Conservation (phyloP, 139 green algal genomes). For the Picochlorum sp. region DNA sequence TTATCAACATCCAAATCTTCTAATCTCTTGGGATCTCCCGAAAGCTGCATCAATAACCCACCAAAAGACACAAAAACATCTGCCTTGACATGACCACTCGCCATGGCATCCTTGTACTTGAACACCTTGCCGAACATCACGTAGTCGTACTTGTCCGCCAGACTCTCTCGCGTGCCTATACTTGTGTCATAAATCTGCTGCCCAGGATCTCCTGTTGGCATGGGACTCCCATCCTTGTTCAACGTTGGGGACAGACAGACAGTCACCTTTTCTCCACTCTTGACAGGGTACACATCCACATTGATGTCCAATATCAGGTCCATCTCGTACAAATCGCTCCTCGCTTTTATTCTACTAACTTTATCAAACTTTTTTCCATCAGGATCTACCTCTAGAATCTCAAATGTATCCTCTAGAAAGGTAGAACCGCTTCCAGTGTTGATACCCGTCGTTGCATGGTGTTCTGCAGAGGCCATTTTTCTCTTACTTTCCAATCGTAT, state of each 20-base stretch:
- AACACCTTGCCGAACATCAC: constrained; percentile 93
- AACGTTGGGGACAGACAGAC: constrained; percentile 70
- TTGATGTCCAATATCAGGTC: constrained; percentile 90
- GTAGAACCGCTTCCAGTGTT: not conserved
- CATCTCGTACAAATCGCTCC: constrained; percentile 86
- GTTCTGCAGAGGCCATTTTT: too few relatives aligned
- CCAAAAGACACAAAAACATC: constrained; percentile 75
- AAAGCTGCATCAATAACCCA: constrained; percentile 87
- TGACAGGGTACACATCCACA: constrained; percentile 83
- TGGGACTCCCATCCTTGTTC: constrained; percentile 56
- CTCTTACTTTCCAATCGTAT: too few relatives aligned
- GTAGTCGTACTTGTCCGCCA: constrained; percentile 94
- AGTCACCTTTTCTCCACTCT: constrained; percentile 55
- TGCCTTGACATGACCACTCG: constrained; percentile 30
- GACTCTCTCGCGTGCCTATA: constrained; percentile 22
- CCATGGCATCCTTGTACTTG: constrained; percentile 67
- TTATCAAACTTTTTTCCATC: constrained; percentile 97
- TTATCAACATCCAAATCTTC: constrained; percentile 76
- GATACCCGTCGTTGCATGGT: too few relatives aligned
- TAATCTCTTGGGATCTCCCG: constrained; percentile 75
- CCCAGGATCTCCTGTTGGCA: constrained; percentile 42
- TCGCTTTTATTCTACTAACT: constrained; percentile 72
- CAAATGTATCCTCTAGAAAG: constrained; percentile 91
- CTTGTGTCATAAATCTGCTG: constrained; percentile 7
- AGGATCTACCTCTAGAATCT: constrained; percentile 75